These are phyloP conservation scores for Debaryomycetaceae sp. DNA, from an alignment of 1,139 yeast genomes.

Conservation along the genomic window DNA sequence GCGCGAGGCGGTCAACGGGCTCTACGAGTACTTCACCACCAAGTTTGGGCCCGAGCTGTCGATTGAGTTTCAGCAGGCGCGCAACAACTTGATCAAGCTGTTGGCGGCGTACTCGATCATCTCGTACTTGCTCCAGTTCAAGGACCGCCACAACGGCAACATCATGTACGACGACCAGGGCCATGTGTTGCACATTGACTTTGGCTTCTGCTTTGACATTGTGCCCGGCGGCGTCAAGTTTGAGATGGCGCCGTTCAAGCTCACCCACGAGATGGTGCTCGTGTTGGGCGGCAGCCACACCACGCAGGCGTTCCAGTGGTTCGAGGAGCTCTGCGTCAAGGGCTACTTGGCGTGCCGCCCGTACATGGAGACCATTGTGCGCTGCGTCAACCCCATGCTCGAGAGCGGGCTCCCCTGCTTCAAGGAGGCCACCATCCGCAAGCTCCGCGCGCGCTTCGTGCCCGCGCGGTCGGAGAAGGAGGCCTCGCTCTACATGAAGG, in stretches of 20 bases:
- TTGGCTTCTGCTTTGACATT: conserved; percentile 97
- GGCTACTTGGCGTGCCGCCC: conserved; percentile 90
- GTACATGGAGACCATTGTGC: conserved; percentile 79
- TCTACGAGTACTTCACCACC: conserved; percentile 86
- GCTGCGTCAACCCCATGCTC: conserved; percentile 88
- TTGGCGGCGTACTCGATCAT: conserved; percentile 95
- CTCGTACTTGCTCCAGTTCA: conserved; percentile 86
- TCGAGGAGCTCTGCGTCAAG: conserved; percentile 91
- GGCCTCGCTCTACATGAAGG: conserved; percentile 74
- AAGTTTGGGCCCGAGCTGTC: conserved; percentile 94
- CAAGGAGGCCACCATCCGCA: conserved; percentile 77
- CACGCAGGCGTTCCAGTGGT: conserved; percentile 90
- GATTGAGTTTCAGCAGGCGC: conserved; percentile 83
- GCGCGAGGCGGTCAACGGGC: conserved; percentile 96
- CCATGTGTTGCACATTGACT: conserved; percentile 91
- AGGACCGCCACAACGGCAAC: conserved; percentile 98
- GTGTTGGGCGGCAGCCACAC: conserved; percentile 87
- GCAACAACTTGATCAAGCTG: conserved; percentile 89
- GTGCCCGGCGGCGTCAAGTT: conserved; percentile 98
- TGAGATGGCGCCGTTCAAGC: conserved; percentile 95
- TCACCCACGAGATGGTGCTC: conserved; percentile 92
- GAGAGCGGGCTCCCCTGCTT: conserved; percentile 96
- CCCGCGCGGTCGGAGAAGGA: conserved; percentile 79
- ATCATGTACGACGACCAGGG: conserved; percentile 98
- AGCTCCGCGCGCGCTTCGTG: conserved; percentile 73